A percentile compares a stretch with the other conserved stretches of the same genome.
These are phyloP conservation scores for Fusarium pilosicola DNA, from an alignment of 2,329 filamentous ascomycete species.

Conservation along the genomic window DNA sequence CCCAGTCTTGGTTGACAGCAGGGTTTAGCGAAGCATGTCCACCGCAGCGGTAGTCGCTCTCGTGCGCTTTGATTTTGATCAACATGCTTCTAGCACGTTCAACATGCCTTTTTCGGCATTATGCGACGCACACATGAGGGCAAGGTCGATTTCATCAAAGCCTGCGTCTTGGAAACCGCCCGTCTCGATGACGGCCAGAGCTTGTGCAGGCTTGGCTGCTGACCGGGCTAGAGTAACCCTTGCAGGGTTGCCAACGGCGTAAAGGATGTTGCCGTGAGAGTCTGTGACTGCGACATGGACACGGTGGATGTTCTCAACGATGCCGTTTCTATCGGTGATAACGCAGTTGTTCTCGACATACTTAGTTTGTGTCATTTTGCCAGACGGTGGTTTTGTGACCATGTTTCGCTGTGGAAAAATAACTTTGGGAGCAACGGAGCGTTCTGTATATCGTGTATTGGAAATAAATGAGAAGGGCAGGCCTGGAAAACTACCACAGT, in stretches of 20 bases:
- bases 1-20: not conserved
- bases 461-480: not conserved
- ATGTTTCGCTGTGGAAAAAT: not conserved
- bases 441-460: no score
- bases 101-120: not conserved
- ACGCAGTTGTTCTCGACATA: not conserved
- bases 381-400: no score
- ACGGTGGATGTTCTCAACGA: not conserved
- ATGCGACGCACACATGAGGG: not conserved
- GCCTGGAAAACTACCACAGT: accelerated
- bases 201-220: not conserved
- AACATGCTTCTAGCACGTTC: not conserved
- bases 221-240: not conserved
- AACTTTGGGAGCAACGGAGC: no score
- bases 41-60: not conserved
- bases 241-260: not conserved
- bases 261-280: not conserved
- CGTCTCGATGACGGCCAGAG: not conserved
- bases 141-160: not conserved
- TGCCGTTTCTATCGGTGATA: not conserved
- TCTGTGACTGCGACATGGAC: not conserved
- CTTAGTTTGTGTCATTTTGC: not conserved
- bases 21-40: not conserved
- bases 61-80: not conserved
- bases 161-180: not conserved